A percentile compares a stretch with the other conserved stretches of the same genome.
phyloP scores from a whole-genome alignment of 1,284 basidiomycete genomes.

The Malassezia pachydermatis region DNA sequence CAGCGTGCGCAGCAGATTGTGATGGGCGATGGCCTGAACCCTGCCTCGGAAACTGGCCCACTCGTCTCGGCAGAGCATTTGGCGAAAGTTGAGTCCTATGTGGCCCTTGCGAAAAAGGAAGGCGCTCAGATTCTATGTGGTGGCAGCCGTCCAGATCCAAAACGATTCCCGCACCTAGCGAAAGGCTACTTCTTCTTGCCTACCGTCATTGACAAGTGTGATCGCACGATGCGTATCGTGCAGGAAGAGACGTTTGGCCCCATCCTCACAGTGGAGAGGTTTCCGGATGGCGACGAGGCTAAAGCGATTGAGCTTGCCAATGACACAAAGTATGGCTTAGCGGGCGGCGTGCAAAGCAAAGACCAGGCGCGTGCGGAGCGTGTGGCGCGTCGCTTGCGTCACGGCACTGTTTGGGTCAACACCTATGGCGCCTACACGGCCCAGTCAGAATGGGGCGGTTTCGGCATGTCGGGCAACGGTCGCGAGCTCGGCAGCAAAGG shows the following conservation, averaged over 20 bases:
- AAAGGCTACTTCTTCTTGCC: slow-evolving; percentile 47
- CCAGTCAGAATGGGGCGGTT: slow-evolving; percentile 46
- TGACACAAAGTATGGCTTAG: slow-evolving; percentile 46
- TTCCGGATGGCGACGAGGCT: slow-evolving; percentile 42
- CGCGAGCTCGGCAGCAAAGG: slow-evolving; percentile 43
- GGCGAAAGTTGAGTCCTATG: slow-evolving; percentile 36
- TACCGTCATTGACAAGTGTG: slow-evolving; percentile 42
- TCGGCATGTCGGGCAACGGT: slow-evolving; percentile 44
- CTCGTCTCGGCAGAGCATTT: slow-evolving; percentile 41
- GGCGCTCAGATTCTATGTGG: slow-evolving; percentile 40
- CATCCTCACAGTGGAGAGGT: slow-evolving; percentile 45
- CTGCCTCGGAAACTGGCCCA: slow-evolving; percentile 37
- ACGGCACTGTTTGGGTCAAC: slow-evolving; percentile 47
- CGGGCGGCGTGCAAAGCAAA: slow-evolving; percentile 40
- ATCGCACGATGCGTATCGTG: slow-evolving; percentile 46
- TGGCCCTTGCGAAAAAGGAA: slow-evolving; percentile 32
- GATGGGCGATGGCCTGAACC: slow-evolving; percentile 43
- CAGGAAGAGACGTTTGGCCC: slow-evolving; percentile 47
- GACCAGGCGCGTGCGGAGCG: slow-evolving; percentile 31
- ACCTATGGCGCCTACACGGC: slow-evolving; percentile 43
- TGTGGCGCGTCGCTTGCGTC: slow-evolving; percentile 36
- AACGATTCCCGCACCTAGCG: slow-evolving; percentile 29
- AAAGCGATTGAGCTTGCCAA: slow-evolving; percentile 39
- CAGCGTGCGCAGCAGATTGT: slow-evolving; percentile 38
- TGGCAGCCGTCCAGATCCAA: slow-evolving; percentile 34